Base-by-base conservation (phyloP, 768 basidiomycete species). In the Leccinum rimulosum region DNA sequence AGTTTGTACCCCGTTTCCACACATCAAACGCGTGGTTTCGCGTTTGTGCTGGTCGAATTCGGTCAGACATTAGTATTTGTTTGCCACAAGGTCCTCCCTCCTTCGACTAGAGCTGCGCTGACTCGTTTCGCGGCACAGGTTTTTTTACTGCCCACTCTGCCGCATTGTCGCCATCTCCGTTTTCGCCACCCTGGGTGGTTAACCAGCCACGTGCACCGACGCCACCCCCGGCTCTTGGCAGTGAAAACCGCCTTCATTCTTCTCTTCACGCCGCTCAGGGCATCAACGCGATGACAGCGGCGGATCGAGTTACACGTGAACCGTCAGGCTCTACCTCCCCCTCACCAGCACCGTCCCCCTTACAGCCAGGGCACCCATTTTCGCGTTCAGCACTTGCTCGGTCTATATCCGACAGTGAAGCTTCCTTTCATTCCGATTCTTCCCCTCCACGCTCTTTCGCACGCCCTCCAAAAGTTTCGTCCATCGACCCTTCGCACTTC, bases 401-500 rank as follows among this genome's bases (percentile, higher is more conserved):
- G 61, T 74, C 76, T 52, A 73, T 71, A 40, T 78, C 76, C 36
- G 79, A 78, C 53, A 70, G 68, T 63, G 81, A 76, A 48, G 73
- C 72, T 60, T 76, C 65, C 50, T 75, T 73, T 60, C 70, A 64
- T 30, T 72, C 72, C 40, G 78, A 80, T 50, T 70, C 72, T 53
- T 72, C 68, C 48, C 74, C 62, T 61, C 73, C 64, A 50, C 73
- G 38, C 40, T 71, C 65, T 57, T 81, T 76, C 72, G 76, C 74
- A 68, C 80, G 71, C 59, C 79, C 75, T 52, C 78, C 76, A 40
- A 80, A 79, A 71, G 73, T 69, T 30, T 73, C 76, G 60, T 68
- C 75, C 9, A 75, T 87, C 53, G 88, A 89, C 70, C 85, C 86
- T 31, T 79, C 82, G 7, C 84, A 83, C 50, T 88, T 84, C 66